Conservation (phyloP, 2,329 filamentous ascomycete genomes). For the Penicillium sp. region DNA sequence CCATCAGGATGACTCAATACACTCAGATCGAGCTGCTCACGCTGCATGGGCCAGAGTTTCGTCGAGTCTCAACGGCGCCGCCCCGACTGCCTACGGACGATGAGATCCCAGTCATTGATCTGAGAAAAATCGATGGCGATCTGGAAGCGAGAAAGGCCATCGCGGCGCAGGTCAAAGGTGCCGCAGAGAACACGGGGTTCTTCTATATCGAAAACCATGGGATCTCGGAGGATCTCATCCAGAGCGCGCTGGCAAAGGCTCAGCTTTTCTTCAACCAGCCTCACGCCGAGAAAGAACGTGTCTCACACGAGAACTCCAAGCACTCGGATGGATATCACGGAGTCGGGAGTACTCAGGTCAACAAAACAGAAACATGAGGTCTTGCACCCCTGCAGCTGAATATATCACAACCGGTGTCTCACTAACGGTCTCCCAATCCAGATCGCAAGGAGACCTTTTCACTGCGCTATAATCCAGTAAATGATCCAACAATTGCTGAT, state of each 20-base stretch:
- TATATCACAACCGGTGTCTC: too few relatives aligned
- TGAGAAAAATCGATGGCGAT: slow-evolving; percentile 42
- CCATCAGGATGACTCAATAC: slow-evolving; percentile 20
- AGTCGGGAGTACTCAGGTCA: slow-evolving; percentile 30
- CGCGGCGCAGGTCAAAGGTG: slow-evolving; percentile 44
- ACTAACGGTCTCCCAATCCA: slow-evolving; percentile 21
- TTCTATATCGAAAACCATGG: slow-evolving; percentile 57
- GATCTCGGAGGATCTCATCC: slow-evolving; percentile 33
- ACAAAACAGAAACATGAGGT: slow-evolving; percentile 34
- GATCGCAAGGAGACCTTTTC: slow-evolving; percentile 54
- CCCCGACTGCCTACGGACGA: slow-evolving; percentile 41
- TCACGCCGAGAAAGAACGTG: slow-evolving; percentile 43
- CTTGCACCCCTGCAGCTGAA: too few relatives aligned
- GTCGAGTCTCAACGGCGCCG: slow-evolving; percentile 43
- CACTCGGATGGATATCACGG: slow-evolving; percentile 51
- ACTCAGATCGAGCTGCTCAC: slow-evolving; percentile 48
- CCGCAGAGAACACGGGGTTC: slow-evolving; percentile 54
- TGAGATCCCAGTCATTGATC: slow-evolving; percentile 57
- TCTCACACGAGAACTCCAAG: slow-evolving; percentile 34
- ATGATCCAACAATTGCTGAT: slow-evolving; percentile 49
- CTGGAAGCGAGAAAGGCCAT: slow-evolving; percentile 40
- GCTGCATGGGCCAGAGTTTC: slow-evolving; percentile 46
- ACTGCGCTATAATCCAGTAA: slow-evolving; percentile 53
- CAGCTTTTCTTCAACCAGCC: slow-evolving; percentile 51
- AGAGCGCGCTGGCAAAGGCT: slow-evolving; percentile 17